Percentiles rank a stretch among this genome's conserved stretches.
phyloP scores from a whole-genome alignment of 108 stramenopile genomes.

The Nannochloropsis salina region DNA sequence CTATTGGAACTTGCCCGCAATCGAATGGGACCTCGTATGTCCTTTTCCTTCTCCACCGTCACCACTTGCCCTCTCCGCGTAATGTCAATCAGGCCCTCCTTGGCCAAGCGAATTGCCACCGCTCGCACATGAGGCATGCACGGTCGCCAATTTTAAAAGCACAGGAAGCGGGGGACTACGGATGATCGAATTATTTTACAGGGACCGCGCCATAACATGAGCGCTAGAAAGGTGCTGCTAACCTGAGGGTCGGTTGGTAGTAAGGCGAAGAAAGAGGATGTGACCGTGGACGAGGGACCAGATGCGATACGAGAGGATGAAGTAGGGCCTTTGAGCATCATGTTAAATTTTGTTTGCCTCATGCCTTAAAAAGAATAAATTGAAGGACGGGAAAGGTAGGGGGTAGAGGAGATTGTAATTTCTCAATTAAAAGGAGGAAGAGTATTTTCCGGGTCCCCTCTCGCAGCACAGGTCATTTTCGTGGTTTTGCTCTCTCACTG shows the following conservation, averaged over 20 bases:
- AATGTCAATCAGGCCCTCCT: background rate
- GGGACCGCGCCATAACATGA: background rate
- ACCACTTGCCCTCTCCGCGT: background rate
- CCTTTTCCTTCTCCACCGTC: background rate
- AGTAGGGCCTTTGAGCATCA: background rate
- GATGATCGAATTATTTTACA: background rate
- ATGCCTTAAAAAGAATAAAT: too few relatives aligned
- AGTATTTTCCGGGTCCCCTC: too few relatives aligned
- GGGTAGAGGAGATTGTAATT: too few relatives aligned
- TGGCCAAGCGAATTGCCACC: slow-evolving; percentile 3
- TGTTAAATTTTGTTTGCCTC: background rate
- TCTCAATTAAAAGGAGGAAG: too few relatives aligned
- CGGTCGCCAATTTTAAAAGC: background rate
- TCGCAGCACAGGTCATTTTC: too few relatives aligned
- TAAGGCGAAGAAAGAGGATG: background rate
- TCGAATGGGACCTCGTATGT: background rate
- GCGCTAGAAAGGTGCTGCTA: background rate
- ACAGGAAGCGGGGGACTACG: background rate
- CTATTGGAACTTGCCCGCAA: background rate
- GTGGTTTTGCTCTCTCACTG: too few relatives aligned
- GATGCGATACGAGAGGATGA: background rate
- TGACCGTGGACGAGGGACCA: background rate
- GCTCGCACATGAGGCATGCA: background rate
- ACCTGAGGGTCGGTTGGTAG: background rate
- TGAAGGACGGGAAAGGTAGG: too few relatives aligned